phyloP scores from a whole-genome alignment of 345 rosid species.

The Citrus australasica region DNA sequence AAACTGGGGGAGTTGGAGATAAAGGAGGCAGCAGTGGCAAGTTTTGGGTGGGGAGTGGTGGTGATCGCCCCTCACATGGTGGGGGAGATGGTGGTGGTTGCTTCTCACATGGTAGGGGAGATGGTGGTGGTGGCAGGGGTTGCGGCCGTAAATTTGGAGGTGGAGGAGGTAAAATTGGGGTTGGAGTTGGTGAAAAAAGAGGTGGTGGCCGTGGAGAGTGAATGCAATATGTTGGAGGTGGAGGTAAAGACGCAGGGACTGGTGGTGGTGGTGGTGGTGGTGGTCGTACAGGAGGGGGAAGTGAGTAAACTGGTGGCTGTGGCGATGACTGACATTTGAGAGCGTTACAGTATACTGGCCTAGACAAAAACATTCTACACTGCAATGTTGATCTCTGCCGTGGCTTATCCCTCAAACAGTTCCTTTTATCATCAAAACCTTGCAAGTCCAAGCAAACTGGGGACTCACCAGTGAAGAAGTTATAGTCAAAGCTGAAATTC shows the following conservation, averaged over 20 bases:
- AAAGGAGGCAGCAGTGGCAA: background rate
- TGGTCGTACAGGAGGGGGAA: background rate
- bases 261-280: background rate
- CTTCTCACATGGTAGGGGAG: slow-evolving; percentile 5
- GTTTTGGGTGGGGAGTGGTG: background rate
- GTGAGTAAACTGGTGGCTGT: background rate
- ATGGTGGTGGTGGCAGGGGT: slow-evolving; percentile 22
- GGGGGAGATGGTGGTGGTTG: slow-evolving; percentile 12
- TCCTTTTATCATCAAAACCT: slow-evolving; percentile 36
- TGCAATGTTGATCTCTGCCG: slow-evolving; percentile 56
- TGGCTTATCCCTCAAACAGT: slow-evolving; percentile 45
- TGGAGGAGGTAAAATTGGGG: slow-evolving; percentile 9
- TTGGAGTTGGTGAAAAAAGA: background rate
- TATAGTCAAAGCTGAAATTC: slow-evolving; percentile 54
- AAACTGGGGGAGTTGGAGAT: slow-evolving; percentile 11
- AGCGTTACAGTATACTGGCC: slow-evolving; percentile 41
- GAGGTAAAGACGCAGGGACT: background rate
- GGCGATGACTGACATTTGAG: slow-evolving; percentile 36
- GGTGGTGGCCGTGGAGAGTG: slow-evolving; percentile 10
- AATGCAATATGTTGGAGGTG: background rate
- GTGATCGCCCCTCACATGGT: background rate
- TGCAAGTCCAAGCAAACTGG: slow-evolving; percentile 36
- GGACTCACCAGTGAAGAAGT: slow-evolving; percentile 55
- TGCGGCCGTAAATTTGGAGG: slow-evolving; percentile 8
- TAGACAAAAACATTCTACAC: slow-evolving; percentile 55